Conservation (phyloP, 2,329 filamentous ascomycete genomes). For the Curvularia spicifera region DNA sequence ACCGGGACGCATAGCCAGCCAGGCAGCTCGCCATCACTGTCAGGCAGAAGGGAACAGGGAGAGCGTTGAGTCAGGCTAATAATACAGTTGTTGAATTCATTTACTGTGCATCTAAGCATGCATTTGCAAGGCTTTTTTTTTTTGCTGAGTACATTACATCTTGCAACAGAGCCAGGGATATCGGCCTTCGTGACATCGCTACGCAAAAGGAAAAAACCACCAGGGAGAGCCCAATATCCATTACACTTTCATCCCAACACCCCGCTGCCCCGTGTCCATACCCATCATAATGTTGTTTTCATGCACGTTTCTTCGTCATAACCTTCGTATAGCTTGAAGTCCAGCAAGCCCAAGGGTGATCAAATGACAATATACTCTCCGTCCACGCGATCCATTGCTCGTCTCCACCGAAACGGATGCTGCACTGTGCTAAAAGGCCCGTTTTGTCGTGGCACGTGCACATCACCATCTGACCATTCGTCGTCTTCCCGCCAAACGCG, state of each 20-base stretch:
- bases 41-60: no score
- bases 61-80: not conserved
- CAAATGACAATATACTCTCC: conserved; percentile 61
- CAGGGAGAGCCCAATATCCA: conserved; percentile 3
- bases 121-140: not conserved
- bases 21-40: no score
- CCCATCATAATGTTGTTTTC: conserved; percentile 17
- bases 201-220: conserved; percentile 10
- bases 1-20: no score
- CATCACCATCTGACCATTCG: conserved; percentile 35
- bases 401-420: conserved; percentile 57
- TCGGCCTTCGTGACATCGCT: conserved; percentile 7
- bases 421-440: conserved; percentile 36
- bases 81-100: conserved; percentile 5
- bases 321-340: conserved; percentile 21
- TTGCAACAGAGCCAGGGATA: not conserved
- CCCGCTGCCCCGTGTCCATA: conserved; percentile 6
- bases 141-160: not conserved
- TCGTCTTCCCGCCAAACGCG: conserved; percentile 74
- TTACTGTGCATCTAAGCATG: conserved; percentile 2
- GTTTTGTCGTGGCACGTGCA: conserved; percentile 26
- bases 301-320: conserved; percentile 9
- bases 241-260: conserved; percentile 7
- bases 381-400: conserved; percentile 58
- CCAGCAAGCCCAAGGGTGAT: conserved; percentile 29